Percentiles rank a stretch among this genome's conserved stretches.
Conservation (phyloP, 139 green algal species). For the Coelastrella sp. region DNA sequence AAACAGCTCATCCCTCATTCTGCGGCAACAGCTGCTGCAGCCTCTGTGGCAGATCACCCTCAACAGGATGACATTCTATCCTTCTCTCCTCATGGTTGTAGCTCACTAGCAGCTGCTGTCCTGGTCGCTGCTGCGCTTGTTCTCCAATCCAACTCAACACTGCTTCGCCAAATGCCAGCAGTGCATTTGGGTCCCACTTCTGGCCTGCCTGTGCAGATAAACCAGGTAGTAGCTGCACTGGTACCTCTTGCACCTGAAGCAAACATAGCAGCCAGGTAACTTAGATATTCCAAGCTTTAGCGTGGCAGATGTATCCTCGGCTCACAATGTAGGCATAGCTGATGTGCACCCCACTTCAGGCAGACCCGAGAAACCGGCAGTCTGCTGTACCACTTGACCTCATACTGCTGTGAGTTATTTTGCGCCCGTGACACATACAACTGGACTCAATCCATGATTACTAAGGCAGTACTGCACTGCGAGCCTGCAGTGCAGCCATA, state of each 20-base stretch:
- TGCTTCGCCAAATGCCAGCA: slow-evolving; percentile 62
- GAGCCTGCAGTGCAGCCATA: background rate
- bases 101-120: slow-evolving; percentile 35
- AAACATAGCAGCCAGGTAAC: background rate
- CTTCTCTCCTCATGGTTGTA: background rate
- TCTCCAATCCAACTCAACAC: slow-evolving; percentile 56
- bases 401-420: no score
- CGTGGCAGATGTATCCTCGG: no score
- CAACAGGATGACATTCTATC: background rate
- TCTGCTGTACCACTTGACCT: no score
- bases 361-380: no score
- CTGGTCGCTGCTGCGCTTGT: background rate
- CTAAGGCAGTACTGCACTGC: background rate
- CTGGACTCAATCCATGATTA: no score
- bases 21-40: slow-evolving; percentile 38
- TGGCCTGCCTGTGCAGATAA: slow-evolving; percentile 24
- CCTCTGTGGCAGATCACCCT: slow-evolving; percentile 22
- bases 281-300: background rate
- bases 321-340: no score
- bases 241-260: slow-evolving; percentile 31
- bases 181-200: slow-evolving; percentile 49
- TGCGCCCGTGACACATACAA: no score
- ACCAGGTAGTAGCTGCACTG: slow-evolving; percentile 50
- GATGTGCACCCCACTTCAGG: no score
- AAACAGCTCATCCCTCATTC: background rate